These are phyloP conservation scores for Coemansia erecta DNA, from an alignment of 192 early-diverging fungal genomes.

Conservation along the genomic window DNA sequence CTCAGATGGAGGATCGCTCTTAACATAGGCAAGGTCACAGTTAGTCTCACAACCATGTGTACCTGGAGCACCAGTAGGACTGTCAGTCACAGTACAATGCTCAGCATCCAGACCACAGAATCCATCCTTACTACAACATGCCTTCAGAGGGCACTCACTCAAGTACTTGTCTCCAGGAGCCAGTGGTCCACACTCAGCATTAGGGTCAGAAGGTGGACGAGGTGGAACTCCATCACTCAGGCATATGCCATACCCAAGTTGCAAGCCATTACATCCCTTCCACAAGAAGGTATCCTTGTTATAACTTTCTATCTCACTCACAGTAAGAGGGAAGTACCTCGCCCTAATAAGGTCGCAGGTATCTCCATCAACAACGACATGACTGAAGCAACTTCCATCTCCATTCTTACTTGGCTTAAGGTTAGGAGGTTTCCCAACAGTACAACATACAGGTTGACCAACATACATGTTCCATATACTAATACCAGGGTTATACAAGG, in stretches of 20 bases:
- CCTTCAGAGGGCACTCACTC: slow-evolving; percentile 13
- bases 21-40: slow-evolving; percentile 13
- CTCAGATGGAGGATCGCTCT: slow-evolving; percentile 7
- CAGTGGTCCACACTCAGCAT: background rate
- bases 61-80: slow-evolving; percentile 9
- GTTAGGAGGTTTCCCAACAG: too few species aligned
- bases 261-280: background rate
- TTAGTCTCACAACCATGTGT: slow-evolving; percentile 15
- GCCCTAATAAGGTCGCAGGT: too few species aligned
- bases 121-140: slow-evolving; percentile 9
- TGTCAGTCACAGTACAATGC: slow-evolving; percentile 1
- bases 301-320: too few species aligned
- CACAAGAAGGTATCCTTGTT: background rate
- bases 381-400: too few species aligned
- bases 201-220: background rate
- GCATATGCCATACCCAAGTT: background rate
- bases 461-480: too few species aligned
- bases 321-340: too few species aligned
- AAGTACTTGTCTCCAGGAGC: slow-evolving; percentile 1
- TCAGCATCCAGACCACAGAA: slow-evolving; percentile 8
- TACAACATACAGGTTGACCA: too few species aligned
- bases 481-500: too few species aligned
- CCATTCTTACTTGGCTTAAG: too few species aligned
- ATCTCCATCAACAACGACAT: too few species aligned
- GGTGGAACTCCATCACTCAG: background rate